These are phyloP conservation scores for Rhodotorula glutinis DNA, from an alignment of 1,284 basidiomycete species.

Conservation along the genomic window DNA sequence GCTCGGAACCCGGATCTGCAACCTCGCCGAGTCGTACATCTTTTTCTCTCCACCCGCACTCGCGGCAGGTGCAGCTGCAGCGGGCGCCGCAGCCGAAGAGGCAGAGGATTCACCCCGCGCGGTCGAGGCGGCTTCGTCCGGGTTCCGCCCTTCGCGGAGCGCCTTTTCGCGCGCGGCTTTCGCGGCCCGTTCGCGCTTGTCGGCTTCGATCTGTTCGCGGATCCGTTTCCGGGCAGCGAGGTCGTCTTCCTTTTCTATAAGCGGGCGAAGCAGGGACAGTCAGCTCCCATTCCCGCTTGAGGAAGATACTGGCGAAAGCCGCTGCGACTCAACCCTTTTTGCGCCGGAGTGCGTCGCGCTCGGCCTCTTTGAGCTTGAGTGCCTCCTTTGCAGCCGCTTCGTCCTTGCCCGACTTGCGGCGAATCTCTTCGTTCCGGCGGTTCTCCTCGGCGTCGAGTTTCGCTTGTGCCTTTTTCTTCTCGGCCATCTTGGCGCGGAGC, in stretches of 20 bases:
- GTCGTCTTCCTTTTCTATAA: constrained; percentile 73
- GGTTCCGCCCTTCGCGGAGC: constrained; percentile 64
- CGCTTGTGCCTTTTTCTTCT: constrained; percentile 55
- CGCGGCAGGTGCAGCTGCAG: constrained; percentile 45
- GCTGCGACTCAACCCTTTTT: constrained; percentile 58
- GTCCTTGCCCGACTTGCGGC: constrained; percentile 81
- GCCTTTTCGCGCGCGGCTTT: constrained; percentile 84
- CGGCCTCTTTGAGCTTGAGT: constrained; percentile 65
- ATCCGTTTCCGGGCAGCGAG: constrained; percentile 55
- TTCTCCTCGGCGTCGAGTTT: constrained; percentile 70
- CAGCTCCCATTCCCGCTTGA: background rate
- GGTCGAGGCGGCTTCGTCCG: constrained; percentile 1
- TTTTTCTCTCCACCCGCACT: constrained; percentile 45
- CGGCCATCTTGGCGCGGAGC: constrained; percentile 32
- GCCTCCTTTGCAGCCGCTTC: constrained; percentile 67
- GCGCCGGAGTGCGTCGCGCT: constrained; percentile 74
- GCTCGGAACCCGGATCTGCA: constrained; percentile 69
- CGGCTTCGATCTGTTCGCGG: constrained; percentile 74
- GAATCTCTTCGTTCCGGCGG: constrained; percentile 72
- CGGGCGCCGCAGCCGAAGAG: constrained; percentile 48
- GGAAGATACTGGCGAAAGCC: background rate
- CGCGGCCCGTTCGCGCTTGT: constrained; percentile 82
- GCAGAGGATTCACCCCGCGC: constrained; percentile 34
- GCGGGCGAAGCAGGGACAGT: constrained; percentile 53
- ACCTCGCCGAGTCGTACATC: constrained; percentile 64